phyloP scores from a whole-genome alignment of 2,329 filamentous ascomycete species.

The Aplosporella prunicola region DNA sequence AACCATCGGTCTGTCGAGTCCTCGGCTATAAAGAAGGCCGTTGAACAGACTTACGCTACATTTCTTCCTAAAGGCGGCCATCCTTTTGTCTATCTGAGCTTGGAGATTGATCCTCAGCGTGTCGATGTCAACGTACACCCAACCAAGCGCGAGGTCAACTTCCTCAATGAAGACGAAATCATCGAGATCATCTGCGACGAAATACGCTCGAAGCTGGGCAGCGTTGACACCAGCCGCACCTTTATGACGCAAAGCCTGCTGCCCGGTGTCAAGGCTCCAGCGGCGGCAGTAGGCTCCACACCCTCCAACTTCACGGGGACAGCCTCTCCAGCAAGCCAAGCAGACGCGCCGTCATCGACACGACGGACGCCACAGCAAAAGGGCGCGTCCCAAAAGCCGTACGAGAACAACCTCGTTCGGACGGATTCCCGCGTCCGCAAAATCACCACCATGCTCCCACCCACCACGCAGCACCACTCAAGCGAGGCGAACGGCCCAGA shows the following conservation, averaged over 20 bases:
- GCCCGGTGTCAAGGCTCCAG: constrained; percentile 49
- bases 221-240: constrained; percentile 85
- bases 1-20: constrained; percentile 94
- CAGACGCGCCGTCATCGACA: constrained; percentile 3
- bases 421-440: constrained; percentile 85
- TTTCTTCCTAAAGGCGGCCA: constrained; percentile 92
- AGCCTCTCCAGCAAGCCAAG: constrained; percentile 13
- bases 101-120: constrained; percentile 83
- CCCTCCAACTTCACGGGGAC: constrained; percentile 15
- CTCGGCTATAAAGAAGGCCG: constrained; percentile 70
- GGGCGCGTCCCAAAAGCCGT: constrained; percentile 41
- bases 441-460: constrained; percentile 91
- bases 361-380: constrained; percentile 13
- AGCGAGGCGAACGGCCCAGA: too few species aligned
- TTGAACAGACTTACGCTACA: constrained; percentile 80
- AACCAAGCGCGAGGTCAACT: constrained; percentile 93
- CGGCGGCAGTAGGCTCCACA: constrained; percentile 14
- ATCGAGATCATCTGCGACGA: constrained; percentile 75
- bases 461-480: constrained; percentile 34
- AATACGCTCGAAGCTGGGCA: constrained; percentile 67
- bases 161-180: constrained; percentile 95
- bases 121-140: constrained; percentile 98
- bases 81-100: constrained; percentile 83
- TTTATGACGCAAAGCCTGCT: constrained; percentile 91
- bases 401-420: constrained; percentile 81